Percentiles rank a stretch among this genome's conserved stretches.
Conservation (phyloP, 108 stramenopile genomes). For the Schizochytrium sp. region DNA sequence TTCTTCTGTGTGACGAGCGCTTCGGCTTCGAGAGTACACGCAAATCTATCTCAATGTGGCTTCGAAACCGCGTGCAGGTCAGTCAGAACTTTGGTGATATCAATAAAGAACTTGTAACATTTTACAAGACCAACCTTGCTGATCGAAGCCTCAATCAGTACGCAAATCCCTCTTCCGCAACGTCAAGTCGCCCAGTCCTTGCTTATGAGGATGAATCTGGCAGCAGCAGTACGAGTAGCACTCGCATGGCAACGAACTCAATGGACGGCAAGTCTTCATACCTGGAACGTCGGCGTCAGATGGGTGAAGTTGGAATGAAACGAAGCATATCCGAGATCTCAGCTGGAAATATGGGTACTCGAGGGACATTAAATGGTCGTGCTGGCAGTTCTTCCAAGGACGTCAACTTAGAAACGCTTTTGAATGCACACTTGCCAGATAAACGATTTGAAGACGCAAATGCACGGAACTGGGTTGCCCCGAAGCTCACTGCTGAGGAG, state of each 20-base stretch:
- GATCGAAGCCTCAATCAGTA: constrained; percentile 9
- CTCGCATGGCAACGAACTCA: no score
- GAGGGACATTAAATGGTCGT: no score
- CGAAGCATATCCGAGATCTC: not conserved
- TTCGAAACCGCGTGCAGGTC: constrained; percentile 20
- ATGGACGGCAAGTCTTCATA: not conserved
- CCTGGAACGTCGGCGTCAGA: not conserved
- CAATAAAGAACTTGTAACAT: constrained; percentile 16
- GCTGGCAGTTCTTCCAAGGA: not conserved
- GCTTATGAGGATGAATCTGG: no score
- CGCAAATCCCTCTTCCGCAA: no score
- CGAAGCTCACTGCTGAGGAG: constrained; percentile 13
- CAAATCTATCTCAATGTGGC: constrained; percentile 61
- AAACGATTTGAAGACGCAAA: not conserved
- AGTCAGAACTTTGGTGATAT: not conserved
- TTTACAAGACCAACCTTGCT: constrained; percentile 8
- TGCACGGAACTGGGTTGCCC: not conserved
- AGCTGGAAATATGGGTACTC: no score
- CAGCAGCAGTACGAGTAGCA: no score
- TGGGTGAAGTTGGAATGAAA: not conserved
- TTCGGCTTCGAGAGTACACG: constrained; percentile 74
- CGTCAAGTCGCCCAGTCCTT: no score
- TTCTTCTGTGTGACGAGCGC: constrained; percentile 91
- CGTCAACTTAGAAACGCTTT: not conserved
- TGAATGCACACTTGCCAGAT: constrained; percentile 1